A percentile compares a stretch with the other conserved stretches of the same genome.
phyloP scores from a whole-genome alignment of 2,329 filamentous ascomycete genomes.

The Venturia carpophila region DNA sequence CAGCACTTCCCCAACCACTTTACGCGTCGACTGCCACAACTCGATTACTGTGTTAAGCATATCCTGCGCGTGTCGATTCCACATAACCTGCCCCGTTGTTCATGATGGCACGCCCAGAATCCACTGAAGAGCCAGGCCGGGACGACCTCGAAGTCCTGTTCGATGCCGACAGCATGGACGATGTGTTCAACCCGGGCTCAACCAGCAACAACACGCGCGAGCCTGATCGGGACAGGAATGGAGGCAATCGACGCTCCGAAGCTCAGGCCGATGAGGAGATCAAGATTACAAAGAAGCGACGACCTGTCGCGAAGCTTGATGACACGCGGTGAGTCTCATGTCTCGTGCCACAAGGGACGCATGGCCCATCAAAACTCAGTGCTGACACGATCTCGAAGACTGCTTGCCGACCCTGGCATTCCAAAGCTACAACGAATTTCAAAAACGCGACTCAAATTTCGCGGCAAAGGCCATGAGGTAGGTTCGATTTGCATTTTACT shows the following conservation, averaged over 20 bases:
- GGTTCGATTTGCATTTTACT: neutral
- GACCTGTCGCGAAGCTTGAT: conserved; percentile 79
- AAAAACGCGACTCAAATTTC: conserved; percentile 63
- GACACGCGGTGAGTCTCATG: conserved; percentile 53
- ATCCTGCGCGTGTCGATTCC: neutral
- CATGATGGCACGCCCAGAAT: conserved; percentile 24
- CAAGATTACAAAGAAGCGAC: conserved; percentile 61
- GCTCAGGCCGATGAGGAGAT: conserved; percentile 78
- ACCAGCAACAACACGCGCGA: conserved; percentile 17
- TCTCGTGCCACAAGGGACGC: neutral
- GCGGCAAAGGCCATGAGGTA: conserved; percentile 91
- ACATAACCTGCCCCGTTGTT: conserved; percentile 13
- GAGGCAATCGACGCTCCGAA: conserved; percentile 37
- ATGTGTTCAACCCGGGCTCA: conserved; percentile 32
- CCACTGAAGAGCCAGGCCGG: conserved; percentile 23
- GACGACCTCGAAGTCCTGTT: conserved; percentile 61
- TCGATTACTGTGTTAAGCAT: neutral
- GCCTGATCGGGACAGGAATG: conserved; percentile 21
- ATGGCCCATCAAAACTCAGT: neutral
- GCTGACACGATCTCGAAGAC: conserved; percentile 37
- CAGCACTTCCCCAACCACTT: neutral
- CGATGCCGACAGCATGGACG: conserved; percentile 59
- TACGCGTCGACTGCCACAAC: neutral
- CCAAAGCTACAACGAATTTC: conserved; percentile 69
- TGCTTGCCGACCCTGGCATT: conserved; percentile 78